Evolutionary conservation across 768 basidiomycete species (phyloP), one percentile per base, ranked within the genome.

Genomic region (Termitomyces eurrhizus): DNA sequence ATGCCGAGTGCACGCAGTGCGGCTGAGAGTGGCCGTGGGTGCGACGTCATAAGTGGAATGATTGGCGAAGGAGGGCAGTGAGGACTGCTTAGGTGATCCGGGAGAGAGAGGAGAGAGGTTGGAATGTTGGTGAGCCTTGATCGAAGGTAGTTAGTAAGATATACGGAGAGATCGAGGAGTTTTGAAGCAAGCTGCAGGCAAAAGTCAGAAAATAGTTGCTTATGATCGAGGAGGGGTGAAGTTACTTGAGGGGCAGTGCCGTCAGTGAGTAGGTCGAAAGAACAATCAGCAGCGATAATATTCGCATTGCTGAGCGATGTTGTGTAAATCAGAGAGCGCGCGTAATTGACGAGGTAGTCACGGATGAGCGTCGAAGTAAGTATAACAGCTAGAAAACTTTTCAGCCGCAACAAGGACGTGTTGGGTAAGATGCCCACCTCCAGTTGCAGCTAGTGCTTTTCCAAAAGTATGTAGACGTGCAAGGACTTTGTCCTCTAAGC

Each of bases 391-490:
- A 52, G 11, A 46, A 35, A 41, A 52, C 14, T 54, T 36, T 14
- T 52, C 42, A 58, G 39, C 21, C 18, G 57, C 41, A 60, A 50
- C 3, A 36, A 55, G 26, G 39, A 13, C 29, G 52, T 18, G 50
- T 29, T n/a, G 35, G 52, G 7, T 56, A 37, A 14, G 52, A 51
- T 48, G 78, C 90, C 64, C 60, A 94, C 95, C 93, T 67, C 95
- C 95, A 0, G 87, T 87, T 4, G 86, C 86, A 14, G 88, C 92
- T 45, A 96, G 75, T 0, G 92, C 93, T 72, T 98, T 98, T 2
- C 95, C 95, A 73, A 98, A 98, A 0, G 95, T 98, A 70, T 92
- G 89, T 45, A 98, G 74, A 48, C 95, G 77, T 18, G 88, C 89
- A 11, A 91, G 76, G 13, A 97, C 86, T 58, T 85, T 81, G 13